These are phyloP conservation scores for Cladophialophora chaetospira DNA, from an alignment of 2,329 filamentous ascomycete species.

Conservation along the genomic window DNA sequence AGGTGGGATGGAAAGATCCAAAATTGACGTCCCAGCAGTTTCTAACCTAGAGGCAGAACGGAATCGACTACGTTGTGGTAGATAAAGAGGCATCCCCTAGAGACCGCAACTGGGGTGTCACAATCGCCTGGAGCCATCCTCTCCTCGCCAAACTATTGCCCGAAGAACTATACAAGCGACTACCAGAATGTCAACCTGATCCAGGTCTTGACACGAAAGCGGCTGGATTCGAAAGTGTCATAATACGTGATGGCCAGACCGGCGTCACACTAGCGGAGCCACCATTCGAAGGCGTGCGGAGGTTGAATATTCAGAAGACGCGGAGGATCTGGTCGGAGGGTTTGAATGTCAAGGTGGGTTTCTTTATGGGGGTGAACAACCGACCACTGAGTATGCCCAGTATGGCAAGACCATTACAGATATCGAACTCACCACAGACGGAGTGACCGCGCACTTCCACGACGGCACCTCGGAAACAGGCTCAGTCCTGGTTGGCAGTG, in stretches of 20 bases:
- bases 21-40: background rate
- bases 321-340: constrained; percentile 40
- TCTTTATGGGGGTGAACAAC: background rate
- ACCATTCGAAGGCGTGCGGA: constrained; percentile 36
- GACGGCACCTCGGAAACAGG: constrained; percentile 31
- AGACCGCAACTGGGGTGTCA: constrained; percentile 30
- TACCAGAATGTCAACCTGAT: constrained; percentile 41
- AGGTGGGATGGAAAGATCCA: constrained; percentile 1
- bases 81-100: constrained; percentile 28
- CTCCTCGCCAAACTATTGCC: constrained; percentile 41
- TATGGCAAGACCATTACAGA: constrained; percentile 26
- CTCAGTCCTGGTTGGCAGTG: constrained; percentile 30
- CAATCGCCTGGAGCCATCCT: constrained; percentile 42
- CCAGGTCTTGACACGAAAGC: constrained; percentile 34
- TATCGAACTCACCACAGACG: constrained; percentile 19
- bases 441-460: constrained; percentile 27
- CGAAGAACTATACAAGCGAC: constrained; percentile 34
- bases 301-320: constrained; percentile 41
- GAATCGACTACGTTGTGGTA: constrained; percentile 26
- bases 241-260: constrained; percentile 26
- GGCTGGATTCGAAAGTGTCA: constrained; percentile 25
- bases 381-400: background rate
- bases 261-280: constrained; percentile 36
- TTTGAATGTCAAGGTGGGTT: constrained; percentile 32
- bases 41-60: constrained; percentile 12